Base-by-base conservation (phyloP, 2,329 filamentous ascomycete species). In the Penicillium sp. region DNA sequence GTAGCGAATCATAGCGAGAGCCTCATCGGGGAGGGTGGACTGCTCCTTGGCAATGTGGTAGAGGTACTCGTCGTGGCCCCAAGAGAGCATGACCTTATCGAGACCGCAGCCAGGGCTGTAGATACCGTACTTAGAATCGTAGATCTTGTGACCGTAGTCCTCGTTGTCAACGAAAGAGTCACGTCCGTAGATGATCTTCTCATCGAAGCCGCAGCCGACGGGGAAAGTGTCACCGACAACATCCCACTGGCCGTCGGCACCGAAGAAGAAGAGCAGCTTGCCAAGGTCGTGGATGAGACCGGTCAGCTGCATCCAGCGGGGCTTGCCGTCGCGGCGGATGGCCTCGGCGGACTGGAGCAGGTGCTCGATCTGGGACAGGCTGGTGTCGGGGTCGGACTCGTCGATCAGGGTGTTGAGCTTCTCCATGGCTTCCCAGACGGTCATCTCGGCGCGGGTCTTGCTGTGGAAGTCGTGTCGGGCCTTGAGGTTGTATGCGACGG, bases 401-500 rank as follows among this genome's bases (percentile, higher is more conserved):
- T 96, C 92, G 72, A 96, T 89, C 48, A 96, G 83, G 0, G 88
- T 91, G 81, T 96, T 90, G 68, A 96, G 87, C 75, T 91, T 92
- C 82, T 95, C 90, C 77, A 96, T 94, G 18, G 92, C 92, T 72
- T 95, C 81, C 92, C 91, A 96, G 71, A 96, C 82, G 58, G 87
- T 88, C 89, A 96, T 90, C 72, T 88, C 82, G 14, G 88, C 85
- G 50, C 88, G 84, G 1, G 83, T 83, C 57, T 86, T 83, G 60
- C 80, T 81, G 72, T 86, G 78, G 77, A 91, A 90, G 50, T 82
- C 77, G 63, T 88, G 85, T 51, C 92, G 89, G 13, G 89, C 90
- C 59, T 86, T 85, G 41, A 95, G 81, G 79, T 96, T 96, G 82
- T 92, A 95, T 9, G 89, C 45, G 0, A 79, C 75, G 0, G 75